A percentile compares a stretch with the other conserved stretches of the same genome.
Conservation (phyloP, 441 rosid species). For the Pelargonium cotyledonis region DNA sequence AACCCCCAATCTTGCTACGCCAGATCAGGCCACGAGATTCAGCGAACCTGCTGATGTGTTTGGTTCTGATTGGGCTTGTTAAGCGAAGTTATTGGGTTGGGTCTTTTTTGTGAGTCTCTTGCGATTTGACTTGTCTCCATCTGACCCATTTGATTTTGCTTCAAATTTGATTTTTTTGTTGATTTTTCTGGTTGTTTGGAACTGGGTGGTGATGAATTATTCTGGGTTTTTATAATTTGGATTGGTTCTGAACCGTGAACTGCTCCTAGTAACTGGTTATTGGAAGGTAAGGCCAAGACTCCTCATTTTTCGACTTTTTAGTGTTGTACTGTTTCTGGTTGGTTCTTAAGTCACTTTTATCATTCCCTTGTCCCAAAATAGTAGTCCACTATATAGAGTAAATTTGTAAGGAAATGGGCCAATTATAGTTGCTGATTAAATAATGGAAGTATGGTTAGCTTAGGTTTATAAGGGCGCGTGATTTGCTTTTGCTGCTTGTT, state of each 20-base stretch:
- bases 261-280: slow-evolving; percentile 17
- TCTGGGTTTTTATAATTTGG: slow-evolving; percentile 15
- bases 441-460: too few species aligned
- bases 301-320: background rate
- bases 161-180: background rate
- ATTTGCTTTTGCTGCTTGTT: slow-evolving; percentile 12
- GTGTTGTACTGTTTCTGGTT: too few species aligned
- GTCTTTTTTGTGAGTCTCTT: slow-evolving; percentile 8
- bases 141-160: background rate
- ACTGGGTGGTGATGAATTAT: slow-evolving; percentile 8
- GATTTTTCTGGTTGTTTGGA: slow-evolving; percentile 13
- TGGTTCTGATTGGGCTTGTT: slow-evolving; percentile 7
- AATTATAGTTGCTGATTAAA: too few species aligned
- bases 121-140: slow-evolving; percentile 18
- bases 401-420: too few species aligned
- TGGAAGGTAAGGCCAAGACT: slow-evolving; percentile 19
- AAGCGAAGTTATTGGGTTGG: background rate
- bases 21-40: slow-evolving; percentile 27
- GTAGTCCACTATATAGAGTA: too few species aligned
- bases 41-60: slow-evolving; percentile 11
- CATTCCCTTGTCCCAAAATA: background rate
- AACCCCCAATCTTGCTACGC: slow-evolving; percentile 10
- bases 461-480: background rate
- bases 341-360: slow-evolving; percentile 6
- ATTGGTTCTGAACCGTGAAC: slow-evolving; percentile 18